phyloP scores from a whole-genome alignment of 2,329 filamentous ascomycete genomes.

The Cladophialophora carrionii region DNA sequence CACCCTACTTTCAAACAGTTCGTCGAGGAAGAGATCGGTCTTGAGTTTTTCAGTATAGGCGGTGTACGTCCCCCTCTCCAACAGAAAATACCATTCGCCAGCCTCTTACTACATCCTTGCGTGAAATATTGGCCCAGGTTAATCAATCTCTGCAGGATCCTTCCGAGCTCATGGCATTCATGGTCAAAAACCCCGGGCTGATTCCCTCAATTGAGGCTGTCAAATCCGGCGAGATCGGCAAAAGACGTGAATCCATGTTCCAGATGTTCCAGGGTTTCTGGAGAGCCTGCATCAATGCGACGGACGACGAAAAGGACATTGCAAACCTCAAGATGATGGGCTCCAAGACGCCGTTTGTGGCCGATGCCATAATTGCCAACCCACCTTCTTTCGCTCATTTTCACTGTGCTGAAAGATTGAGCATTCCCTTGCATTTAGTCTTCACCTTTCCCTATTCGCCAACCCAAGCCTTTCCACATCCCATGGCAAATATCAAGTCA shows the following conservation, averaged over 20 bases:
- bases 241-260: slow-evolving; percentile 69
- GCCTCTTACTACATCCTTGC: neutral
- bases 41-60: slow-evolving; percentile 70
- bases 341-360: slow-evolving; percentile 49
- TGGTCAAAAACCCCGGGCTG: slow-evolving; percentile 79
- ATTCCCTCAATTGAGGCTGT: slow-evolving; percentile 75
- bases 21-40: slow-evolving; percentile 69
- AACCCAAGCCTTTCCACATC: slow-evolving; percentile 73
- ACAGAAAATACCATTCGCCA: neutral
- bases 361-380: slow-evolving; percentile 47
- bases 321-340: slow-evolving; percentile 69
- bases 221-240: slow-evolving; percentile 71
- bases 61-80: neutral
- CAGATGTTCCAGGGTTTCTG: slow-evolving; percentile 85
- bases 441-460: slow-evolving; percentile 69
- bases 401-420: slow-evolving; percentile 44
- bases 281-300: slow-evolving; percentile 70
- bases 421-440: slow-evolving; percentile 45
- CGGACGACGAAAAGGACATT: slow-evolving; percentile 67
- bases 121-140: neutral
- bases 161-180: slow-evolving; percentile 81
- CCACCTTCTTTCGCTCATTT: slow-evolving; percentile 47
- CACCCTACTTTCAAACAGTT: slow-evolving; percentile 78
- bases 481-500: slow-evolving; percentile 73
- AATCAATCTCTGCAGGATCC: slow-evolving; percentile 60